Evolutionary conservation across 768 basidiomycete genomes (phyloP).

Genomic region (Inosperma sp.): DNA sequence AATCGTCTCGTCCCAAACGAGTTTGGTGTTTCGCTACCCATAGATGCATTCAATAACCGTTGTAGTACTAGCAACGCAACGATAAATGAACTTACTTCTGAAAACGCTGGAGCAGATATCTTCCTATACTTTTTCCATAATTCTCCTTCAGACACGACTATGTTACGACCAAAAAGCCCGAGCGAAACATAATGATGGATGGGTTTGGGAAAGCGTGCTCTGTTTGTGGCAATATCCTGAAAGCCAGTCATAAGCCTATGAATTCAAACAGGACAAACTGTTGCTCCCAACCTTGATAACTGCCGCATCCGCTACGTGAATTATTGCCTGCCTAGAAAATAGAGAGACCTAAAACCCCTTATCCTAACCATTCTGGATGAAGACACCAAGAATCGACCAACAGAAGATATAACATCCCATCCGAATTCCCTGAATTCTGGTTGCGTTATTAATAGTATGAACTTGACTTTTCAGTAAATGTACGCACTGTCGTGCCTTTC

Average conservation of each 20-base stretch:
- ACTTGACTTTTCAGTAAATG: neutral
- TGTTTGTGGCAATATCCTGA: conserved; percentile 48
- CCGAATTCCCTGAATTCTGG: neutral
- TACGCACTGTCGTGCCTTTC: conserved; percentile 1
- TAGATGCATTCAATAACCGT: neutral
- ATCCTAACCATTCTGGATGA: neutral
- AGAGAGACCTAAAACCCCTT: conserved; percentile 6
- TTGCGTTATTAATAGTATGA: neutral
- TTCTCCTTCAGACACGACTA: conserved; percentile 59
- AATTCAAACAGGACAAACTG: neutral
- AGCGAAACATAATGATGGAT: conserved; percentile 42
- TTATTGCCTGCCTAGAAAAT: neutral
- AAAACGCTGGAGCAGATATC: conserved; percentile 61
- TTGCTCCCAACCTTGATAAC: conserved; percentile 7
- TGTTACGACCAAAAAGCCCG: conserved; percentile 53
- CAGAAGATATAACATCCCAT: conserved; percentile 9
- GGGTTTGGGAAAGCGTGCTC: conserved; percentile 56
- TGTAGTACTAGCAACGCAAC: neutral
- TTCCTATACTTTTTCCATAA: conserved; percentile 64
- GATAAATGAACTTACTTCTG: conserved; percentile 41
- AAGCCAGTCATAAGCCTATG: neutral
- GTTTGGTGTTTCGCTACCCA: conserved; percentile 43
- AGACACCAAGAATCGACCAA: neutral
- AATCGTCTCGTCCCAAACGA: conserved; percentile 47
- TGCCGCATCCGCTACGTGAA: conserved; percentile 10